A percentile compares a stretch with the other conserved stretches of the same genome.
Conservation (phyloP, 331 rosid genomes). For the Spiraea crenata region DNA sequence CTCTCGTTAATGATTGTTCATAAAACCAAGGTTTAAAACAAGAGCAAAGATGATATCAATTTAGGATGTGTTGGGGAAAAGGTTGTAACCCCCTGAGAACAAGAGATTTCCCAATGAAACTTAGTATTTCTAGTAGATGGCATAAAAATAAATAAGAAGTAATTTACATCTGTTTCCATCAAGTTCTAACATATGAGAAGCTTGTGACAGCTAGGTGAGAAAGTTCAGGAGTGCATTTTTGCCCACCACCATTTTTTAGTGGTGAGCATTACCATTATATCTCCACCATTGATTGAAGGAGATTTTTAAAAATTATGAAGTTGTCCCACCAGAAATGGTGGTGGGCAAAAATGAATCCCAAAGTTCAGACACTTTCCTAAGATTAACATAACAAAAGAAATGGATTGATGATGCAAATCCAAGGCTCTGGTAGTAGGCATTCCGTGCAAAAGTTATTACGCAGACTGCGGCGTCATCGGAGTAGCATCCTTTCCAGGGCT, state of each 20-base stretch:
- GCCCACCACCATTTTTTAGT: too few species aligned
- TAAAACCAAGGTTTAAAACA: too few species aligned
- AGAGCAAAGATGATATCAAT: too few species aligned
- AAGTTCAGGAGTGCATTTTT: too few species aligned
- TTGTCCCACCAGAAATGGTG: too few species aligned
- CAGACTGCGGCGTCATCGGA: conserved; percentile 42
- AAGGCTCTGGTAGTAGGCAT: conserved; percentile 30
- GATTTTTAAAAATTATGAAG: too few species aligned
- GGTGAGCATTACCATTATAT: too few species aligned
- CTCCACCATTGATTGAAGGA: too few species aligned
- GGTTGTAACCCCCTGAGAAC: not conserved
- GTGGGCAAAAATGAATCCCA: too few species aligned
- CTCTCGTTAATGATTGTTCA: too few species aligned
- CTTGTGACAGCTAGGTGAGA: conserved; percentile 5
- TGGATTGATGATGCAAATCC: conserved; percentile 25
- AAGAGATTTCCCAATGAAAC: not conserved
- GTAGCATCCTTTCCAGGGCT: conserved; percentile 39
- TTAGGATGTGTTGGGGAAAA: too few species aligned
- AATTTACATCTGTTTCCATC: conserved; percentile 30
- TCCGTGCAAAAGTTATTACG: conserved; percentile 26
- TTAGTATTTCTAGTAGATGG: conserved; percentile 1
- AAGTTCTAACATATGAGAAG: not conserved
- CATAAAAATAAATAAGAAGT: not conserved
- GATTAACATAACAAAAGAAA: conserved; percentile 24
- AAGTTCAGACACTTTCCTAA: conserved; percentile 12